phyloP scores from a whole-genome alignment of 257 asterid species.

The Penstemon newberryi region DNA sequence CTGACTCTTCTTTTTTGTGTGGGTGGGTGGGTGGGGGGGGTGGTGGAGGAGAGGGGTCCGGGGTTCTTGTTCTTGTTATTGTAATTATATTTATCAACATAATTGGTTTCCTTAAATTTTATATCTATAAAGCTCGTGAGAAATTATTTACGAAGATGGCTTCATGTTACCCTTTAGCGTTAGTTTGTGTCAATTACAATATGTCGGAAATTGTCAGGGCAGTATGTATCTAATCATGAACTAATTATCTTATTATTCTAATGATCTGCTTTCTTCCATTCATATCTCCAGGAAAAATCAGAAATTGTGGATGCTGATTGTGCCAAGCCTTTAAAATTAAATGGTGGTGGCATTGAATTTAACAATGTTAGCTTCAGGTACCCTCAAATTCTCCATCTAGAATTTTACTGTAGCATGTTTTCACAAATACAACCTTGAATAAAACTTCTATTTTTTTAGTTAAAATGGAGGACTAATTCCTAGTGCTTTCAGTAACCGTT shows the following conservation, averaged over 20 bases:
- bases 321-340: slow-evolving; percentile 70
- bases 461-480: not conserved
- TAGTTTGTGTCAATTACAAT: not conserved
- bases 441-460: slow-evolving; percentile 1
- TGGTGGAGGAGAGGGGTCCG: not conserved
- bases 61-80: not conserved
- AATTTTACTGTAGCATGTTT: slow-evolving; percentile 20
- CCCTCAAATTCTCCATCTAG: slow-evolving; percentile 20
- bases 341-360: slow-evolving; percentile 77
- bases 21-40: not conserved
- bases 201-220: not conserved
- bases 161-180: not conserved
- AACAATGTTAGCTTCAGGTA: slow-evolving; percentile 94
- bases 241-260: slow-evolving; percentile 13
- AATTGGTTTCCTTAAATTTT: not conserved
- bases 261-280: slow-evolving; percentile 22
- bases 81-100: not conserved
- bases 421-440: not conserved
- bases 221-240: not conserved
- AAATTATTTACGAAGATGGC: not conserved
- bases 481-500: not conserved
- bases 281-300: slow-evolving; percentile 70
- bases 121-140: not conserved
- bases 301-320: slow-evolving; percentile 62
- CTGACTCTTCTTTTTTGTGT: not conserved